A percentile compares a stretch with the other conserved stretches of the same genome.
Evolutionary conservation across 1,284 basidiomycete genomes (phyloP).

Genomic region (Tetrapyrgos nigripes): DNA sequence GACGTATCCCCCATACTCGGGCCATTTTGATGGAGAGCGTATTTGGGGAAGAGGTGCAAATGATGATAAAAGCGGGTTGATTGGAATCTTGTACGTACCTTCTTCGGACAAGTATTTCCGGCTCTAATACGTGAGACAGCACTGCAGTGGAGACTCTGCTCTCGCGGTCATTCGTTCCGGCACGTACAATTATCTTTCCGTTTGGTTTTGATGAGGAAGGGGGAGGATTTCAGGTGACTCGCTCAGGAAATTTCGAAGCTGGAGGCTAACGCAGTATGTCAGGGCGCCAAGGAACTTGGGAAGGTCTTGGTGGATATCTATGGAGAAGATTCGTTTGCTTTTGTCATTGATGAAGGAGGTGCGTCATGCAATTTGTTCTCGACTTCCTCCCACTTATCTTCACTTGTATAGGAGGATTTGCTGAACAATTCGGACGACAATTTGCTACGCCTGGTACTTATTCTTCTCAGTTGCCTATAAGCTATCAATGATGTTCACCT

Average conservation of each 20-base stretch:
- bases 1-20: constrained; percentile 56
- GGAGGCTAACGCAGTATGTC: neutral
- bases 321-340: constrained; percentile 52
- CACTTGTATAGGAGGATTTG: constrained; percentile 25
- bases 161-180: constrained; percentile 47
- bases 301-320: constrained; percentile 48
- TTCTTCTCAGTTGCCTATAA: neutral
- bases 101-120: neutral
- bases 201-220: constrained; percentile 71
- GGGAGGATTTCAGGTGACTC: constrained; percentile 42
- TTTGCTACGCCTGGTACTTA: constrained; percentile 45
- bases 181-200: constrained; percentile 55
- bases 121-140: constrained; percentile 9
- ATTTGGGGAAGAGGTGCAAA: constrained; percentile 52
- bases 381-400: neutral
- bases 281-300: constrained; percentile 51
- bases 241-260: neutral
- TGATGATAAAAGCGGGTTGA: constrained; percentile 52
- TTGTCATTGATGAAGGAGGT: constrained; percentile 53
- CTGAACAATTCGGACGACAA: constrained; percentile 28
- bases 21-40: constrained; percentile 48
- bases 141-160: constrained; percentile 52
- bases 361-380: constrained; percentile 2
- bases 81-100: constrained; percentile 39
- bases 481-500: too few relatives aligned